These are phyloP conservation scores for Fraxinus nigra DNA, from an alignment of 305 asterid genomes.

Conservation along the genomic window DNA sequence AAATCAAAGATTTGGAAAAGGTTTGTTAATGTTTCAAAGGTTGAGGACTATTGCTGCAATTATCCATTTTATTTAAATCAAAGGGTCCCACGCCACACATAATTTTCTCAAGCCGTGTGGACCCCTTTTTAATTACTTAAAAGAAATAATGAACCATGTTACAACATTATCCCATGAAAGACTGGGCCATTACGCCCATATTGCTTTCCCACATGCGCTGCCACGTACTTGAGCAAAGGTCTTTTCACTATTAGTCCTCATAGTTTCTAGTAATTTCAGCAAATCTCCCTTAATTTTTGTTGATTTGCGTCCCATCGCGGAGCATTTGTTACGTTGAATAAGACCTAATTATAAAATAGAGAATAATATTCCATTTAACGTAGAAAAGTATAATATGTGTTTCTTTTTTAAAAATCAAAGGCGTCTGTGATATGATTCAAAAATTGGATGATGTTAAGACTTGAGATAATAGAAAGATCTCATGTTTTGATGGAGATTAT, in stretches of 20 bases:
- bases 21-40: too few species aligned
- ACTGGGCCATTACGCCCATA: constrained; percentile 12
- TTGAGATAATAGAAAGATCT: too few species aligned
- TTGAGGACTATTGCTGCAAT: too few species aligned
- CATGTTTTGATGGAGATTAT: neutral
- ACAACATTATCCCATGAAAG: constrained; percentile 23
- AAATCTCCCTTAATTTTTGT: neutral
- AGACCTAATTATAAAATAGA: too few species aligned
- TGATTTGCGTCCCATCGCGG: neutral
- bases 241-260: constrained; percentile 13
- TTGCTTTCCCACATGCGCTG: constrained; percentile 34
- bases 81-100: constrained; percentile 15
- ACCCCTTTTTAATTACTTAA: constrained; percentile 26
- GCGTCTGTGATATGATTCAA: too few species aligned
- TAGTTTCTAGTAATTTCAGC: constrained; percentile 1
- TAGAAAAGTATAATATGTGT: too few species aligned
- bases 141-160: constrained; percentile 29
- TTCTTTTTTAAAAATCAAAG: neutral
- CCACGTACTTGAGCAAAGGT: constrained; percentile 15
- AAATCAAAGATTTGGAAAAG: too few species aligned
- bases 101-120: constrained; percentile 45
- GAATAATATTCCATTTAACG: too few species aligned
- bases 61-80: neutral
- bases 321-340: neutral
- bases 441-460: neutral